phyloP scores from a whole-genome alignment of 345 rosid species.

The Litchi chinensis region DNA sequence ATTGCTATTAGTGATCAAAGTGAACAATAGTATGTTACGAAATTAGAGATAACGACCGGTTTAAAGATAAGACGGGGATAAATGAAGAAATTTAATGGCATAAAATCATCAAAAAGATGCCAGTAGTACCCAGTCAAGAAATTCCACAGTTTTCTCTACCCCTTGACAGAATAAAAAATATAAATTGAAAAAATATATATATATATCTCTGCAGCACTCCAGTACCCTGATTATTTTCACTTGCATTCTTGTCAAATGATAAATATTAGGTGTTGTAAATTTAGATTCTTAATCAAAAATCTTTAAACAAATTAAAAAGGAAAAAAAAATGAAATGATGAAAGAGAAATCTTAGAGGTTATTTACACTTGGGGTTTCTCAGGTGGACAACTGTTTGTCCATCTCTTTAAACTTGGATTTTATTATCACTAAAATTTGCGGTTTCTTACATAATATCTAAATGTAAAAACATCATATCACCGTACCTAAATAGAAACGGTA shows the following conservation, averaged over 20 bases:
- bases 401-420: not conserved
- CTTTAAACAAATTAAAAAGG: too few relatives aligned
- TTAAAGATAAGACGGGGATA: not conserved
- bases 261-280: not conserved
- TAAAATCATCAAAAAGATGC: not conserved
- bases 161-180: not conserved
- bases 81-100: not conserved
- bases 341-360: not conserved
- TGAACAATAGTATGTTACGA: not conserved
- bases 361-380: not conserved
- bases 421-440: not conserved
- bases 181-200: not conserved
- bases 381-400: not conserved
- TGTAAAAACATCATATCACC: not conserved
- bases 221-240: not conserved
- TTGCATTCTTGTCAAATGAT: not conserved
- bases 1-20: conserved; percentile 21
- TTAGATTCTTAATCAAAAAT: not conserved
- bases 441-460: not conserved
- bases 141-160: not conserved
- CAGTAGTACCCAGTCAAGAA: not conserved
- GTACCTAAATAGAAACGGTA: not conserved
- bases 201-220: not conserved
- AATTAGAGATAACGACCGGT: not conserved
- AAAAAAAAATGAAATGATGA: not conserved